Evolutionary conservation across 495 filamentous ascomycete genomes (phyloP).

Genomic region (Aspergillus conjunctus): DNA sequence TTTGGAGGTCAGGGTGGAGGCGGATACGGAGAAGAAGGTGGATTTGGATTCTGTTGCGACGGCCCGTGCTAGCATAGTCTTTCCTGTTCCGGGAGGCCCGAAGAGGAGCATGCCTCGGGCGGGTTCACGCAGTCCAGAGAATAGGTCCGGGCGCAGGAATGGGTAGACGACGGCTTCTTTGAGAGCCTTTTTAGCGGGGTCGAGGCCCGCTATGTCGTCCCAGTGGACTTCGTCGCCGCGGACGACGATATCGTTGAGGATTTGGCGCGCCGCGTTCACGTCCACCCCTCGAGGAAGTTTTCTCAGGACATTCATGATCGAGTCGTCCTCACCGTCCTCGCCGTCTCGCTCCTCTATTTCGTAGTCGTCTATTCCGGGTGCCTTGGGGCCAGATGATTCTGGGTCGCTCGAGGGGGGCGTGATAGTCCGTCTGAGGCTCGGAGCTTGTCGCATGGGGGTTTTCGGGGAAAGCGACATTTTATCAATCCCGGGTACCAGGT

Average conservation of each 20-base stretch:
- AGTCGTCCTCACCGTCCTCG: constrained; percentile 43
- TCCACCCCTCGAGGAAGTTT: constrained; percentile 81
- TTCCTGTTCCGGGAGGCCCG: constrained; percentile 93
- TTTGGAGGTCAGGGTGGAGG: constrained; percentile 91
- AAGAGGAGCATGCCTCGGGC: constrained; percentile 96
- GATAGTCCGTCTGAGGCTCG: constrained; percentile 32
- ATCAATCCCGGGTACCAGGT: constrained; percentile 28
- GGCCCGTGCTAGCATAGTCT: constrained; percentile 96
- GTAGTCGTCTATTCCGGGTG: constrained; percentile 35
- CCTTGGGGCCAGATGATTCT: constrained; percentile 39
- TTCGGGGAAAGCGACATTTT: constrained; percentile 31
- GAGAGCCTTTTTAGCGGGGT: constrained; percentile 85
- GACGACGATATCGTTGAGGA: constrained; percentile 94
- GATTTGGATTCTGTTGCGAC: constrained; percentile 94
- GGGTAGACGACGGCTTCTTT: constrained; percentile 98
- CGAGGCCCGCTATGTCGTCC: constrained; percentile 90
- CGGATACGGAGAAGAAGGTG: constrained; percentile 96
- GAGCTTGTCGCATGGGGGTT: constrained; percentile 30
- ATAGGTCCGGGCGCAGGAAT: constrained; percentile 92
- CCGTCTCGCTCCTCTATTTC: constrained; percentile 31
- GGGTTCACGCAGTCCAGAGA: constrained; percentile 92
- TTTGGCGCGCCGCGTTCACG: constrained; percentile 78
- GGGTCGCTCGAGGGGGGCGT: constrained; percentile 51
- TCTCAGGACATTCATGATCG: constrained; percentile 65
- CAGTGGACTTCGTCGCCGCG: constrained; percentile 94